Base-by-base conservation (phyloP, 345 rosid genomes). In the Lumnitzera racemosa region DNA sequence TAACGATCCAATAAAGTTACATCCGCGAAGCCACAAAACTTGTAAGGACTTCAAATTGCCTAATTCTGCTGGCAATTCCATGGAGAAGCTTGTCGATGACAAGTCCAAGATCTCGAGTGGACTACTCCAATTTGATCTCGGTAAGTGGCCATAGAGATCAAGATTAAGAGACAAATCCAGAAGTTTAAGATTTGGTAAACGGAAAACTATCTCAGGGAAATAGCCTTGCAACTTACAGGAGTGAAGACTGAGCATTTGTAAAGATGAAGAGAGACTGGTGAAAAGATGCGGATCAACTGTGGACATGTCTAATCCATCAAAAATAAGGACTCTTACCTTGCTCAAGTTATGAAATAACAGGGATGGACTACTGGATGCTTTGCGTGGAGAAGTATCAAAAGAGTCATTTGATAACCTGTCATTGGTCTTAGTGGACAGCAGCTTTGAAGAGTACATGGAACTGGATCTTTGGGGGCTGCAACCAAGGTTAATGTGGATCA, bases 1-100 rank as follows among this genome's bases (percentile, higher is more conserved):
- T 48, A 77, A 16, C 2, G 59, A 23, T 13, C 81, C 74, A 23
- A 14, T 51, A 59, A 77, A 13, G 7, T 46, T 64, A 48, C 74
- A 68, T 3, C 0, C 0, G 17, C 0, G 0, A 24, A 77, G 58
- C 47, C 12, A 10, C 24, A 74, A 62, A 4, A 13, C 47, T 3
- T 29, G 52, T 58, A 70, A 11, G n/a, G 47, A 27, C 1, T 55
- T 56, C 41, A 74, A 59, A 2, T 31, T 24, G 13, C 58, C 27
- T 0, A 78, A 64, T 51, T 78, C 65, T 16, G 51, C 66, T 0
- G 76, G 74, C 13, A 77, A 17, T 10, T 15, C 36, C 49, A 74
- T 72, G 0, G 53, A 31, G 56, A 74, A 31, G 11, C 59, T 57
- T 4, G 70, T 13, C 0, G 0, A 24, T 16, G 52, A 27, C 15